phyloP scores from a whole-genome alignment of 192 early-diverging fungal genomes.

The Gryganskiella cystojenkinii region DNA sequence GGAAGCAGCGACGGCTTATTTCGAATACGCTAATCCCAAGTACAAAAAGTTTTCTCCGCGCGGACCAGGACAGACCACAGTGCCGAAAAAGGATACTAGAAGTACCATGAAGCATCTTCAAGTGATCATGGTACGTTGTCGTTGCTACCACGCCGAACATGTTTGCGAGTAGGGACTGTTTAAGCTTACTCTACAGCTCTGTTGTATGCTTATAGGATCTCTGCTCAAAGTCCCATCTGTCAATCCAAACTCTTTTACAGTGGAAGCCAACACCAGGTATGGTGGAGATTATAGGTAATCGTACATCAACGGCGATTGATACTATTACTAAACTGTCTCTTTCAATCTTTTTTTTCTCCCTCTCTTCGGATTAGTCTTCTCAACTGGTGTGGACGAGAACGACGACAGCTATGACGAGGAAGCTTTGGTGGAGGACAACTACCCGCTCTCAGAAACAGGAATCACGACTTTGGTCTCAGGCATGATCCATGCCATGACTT shows the following conservation, averaged over 20 bases:
- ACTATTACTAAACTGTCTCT: neutral
- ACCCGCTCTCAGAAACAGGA: constrained; percentile 43
- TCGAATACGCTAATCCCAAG: constrained; percentile 36
- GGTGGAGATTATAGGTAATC: neutral
- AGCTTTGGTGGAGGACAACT: constrained; percentile 45
- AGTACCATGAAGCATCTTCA: constrained; percentile 18
- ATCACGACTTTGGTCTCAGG: constrained; percentile 35
- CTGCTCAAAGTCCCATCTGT: constrained; percentile 30
- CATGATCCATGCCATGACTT: constrained; percentile 40
- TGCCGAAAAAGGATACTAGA: constrained; percentile 9
- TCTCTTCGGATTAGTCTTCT: constrained; percentile 19
- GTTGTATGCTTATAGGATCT: constrained; percentile 14
- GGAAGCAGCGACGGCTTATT: constrained; percentile 30
- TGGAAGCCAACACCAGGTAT: constrained; percentile 45
- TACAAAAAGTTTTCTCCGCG: constrained; percentile 37
- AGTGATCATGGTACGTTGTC: constrained; percentile 30
- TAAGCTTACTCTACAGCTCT: neutral
- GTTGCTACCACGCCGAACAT: neutral
- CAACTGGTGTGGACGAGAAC: constrained; percentile 31
- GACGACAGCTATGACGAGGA: constrained; percentile 47
- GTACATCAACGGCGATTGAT: too few relatives aligned
- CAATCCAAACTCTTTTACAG: constrained; percentile 28
- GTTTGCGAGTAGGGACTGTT: too few relatives aligned
- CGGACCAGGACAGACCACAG: constrained; percentile 20
- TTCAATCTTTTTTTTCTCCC: neutral